phyloP scores from a whole-genome alignment of 495 filamentous ascomycete genomes.

The Penicillium mononematosum region DNA sequence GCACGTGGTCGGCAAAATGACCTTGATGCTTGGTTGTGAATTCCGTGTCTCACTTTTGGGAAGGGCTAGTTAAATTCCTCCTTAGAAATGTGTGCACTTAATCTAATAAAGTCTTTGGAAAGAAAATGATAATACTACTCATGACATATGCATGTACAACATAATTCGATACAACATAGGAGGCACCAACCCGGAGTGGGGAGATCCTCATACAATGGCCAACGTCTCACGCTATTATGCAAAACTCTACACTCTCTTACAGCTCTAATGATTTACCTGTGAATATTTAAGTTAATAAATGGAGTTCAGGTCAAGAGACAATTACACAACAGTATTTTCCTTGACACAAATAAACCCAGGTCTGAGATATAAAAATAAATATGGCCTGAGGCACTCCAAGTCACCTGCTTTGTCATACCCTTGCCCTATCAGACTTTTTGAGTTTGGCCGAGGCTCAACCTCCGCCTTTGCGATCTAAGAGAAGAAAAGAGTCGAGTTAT shows the following conservation, averaged over 20 bases:
- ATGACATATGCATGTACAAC: no score
- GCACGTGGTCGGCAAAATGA: not conserved
- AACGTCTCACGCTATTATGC: not conserved
- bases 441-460: slow-evolving; percentile 23
- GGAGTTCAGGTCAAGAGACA: no score
- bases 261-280: not conserved
- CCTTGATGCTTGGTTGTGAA: not conserved
- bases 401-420: slow-evolving; percentile 20
- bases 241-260: not conserved
- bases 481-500: slow-evolving; percentile 6
- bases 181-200: slow-evolving; percentile 5
- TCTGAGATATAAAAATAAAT: not conserved
- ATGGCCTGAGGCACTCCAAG: slow-evolving; percentile 16
- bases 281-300: not conserved
- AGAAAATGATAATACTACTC: not conserved
- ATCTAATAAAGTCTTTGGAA: not conserved
- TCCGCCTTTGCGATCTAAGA: slow-evolving; percentile 14
- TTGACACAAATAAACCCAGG: not conserved
- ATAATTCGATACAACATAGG: not conserved
- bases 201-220: slow-evolving; percentile 1
- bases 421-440: slow-evolving; percentile 23
- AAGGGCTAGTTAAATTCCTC: not conserved
- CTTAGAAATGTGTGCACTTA: not conserved
- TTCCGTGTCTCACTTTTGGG: not conserved
- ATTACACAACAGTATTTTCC: not conserved